These are phyloP conservation scores for Trypanosomatidae sp. DNA, from an alignment of 208 protist genomes.

Conservation along the genomic window DNA sequence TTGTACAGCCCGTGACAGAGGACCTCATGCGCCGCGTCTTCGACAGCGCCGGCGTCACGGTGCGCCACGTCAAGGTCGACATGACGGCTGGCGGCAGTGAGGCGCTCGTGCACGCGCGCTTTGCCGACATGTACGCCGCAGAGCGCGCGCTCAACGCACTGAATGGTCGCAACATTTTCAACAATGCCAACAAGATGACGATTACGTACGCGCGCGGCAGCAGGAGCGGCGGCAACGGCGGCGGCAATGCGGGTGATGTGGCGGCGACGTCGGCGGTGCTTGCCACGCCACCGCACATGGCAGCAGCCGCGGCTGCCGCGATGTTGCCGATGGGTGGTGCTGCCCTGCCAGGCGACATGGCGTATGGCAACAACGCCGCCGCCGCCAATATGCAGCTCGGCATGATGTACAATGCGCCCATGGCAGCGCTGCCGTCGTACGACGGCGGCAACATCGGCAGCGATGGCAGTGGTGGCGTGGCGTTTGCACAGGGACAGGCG, in stretches of 20 bases:
- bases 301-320: no score
- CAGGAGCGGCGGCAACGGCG: constrained; percentile 7
- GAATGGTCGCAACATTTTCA: constrained; percentile 83
- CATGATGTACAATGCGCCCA: no score
- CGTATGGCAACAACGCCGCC: no score
- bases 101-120: constrained; percentile 59
- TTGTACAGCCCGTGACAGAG: constrained; percentile 72
- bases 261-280: no score
- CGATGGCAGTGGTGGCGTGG: constrained; percentile 1
- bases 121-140: constrained; percentile 37
- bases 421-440: no score
- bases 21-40: constrained; percentile 81
- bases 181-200: constrained; percentile 77
- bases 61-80: constrained; percentile 36
- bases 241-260: no score
- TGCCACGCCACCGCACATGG: no score
- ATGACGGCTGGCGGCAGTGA: constrained; percentile 43
- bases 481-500: no score
- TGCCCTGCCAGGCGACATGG: no score
- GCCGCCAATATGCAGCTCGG: neutral
- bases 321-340: no score
- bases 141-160: constrained; percentile 48
- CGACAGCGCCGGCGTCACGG: constrained; percentile 49
- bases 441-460: neutral
- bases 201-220: constrained; percentile 47